Evolutionary conservation across 2,329 filamentous ascomycete species (phyloP).

Genomic region (Botrytis fabae): DNA sequence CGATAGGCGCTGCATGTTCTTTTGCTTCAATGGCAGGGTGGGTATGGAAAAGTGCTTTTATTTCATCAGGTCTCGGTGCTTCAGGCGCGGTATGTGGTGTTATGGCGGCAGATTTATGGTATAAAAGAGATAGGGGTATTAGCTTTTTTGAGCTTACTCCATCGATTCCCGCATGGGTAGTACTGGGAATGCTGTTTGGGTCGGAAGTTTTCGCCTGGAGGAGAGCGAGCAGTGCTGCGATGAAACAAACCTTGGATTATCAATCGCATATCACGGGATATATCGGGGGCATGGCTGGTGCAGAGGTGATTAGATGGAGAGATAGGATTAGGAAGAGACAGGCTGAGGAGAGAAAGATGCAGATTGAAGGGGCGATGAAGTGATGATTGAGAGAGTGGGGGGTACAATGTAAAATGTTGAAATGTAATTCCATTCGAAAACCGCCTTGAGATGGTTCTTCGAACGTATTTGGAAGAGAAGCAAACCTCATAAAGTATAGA

Average conservation of each 20-base stretch:
- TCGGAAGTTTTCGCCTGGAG: slow-evolving; percentile 50
- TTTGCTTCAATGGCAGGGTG: slow-evolving; percentile 54
- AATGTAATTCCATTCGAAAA: neutral
- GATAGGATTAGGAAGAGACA: slow-evolving; percentile 31
- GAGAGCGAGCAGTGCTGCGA: slow-evolving; percentile 16
- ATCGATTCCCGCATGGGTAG: slow-evolving; percentile 55
- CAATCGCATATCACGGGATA: slow-evolving; percentile 44
- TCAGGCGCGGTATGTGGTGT: slow-evolving; percentile 65
- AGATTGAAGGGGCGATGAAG: slow-evolving; percentile 27
- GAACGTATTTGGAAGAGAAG: neutral
- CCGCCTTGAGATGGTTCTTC: neutral
- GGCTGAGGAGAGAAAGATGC: slow-evolving; percentile 32
- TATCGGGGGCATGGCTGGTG: slow-evolving; percentile 37
- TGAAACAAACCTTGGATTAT: slow-evolving; percentile 41
- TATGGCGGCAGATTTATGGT: slow-evolving; percentile 61
- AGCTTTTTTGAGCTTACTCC: slow-evolving; percentile 56
- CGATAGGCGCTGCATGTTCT: slow-evolving; percentile 58
- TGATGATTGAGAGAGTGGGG: neutral
- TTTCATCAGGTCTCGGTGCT: slow-evolving; percentile 60
- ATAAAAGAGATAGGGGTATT: slow-evolving; percentile 57
- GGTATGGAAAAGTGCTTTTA: slow-evolving; percentile 45
- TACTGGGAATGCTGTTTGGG: slow-evolving; percentile 55
- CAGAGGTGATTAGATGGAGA: slow-evolving; percentile 33
- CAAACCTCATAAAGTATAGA: neutral
- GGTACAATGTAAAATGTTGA: neutral